Conservation (phyloP, 1,284 basidiomycete species). For the Cryptococcus jaspeensis region DNA sequence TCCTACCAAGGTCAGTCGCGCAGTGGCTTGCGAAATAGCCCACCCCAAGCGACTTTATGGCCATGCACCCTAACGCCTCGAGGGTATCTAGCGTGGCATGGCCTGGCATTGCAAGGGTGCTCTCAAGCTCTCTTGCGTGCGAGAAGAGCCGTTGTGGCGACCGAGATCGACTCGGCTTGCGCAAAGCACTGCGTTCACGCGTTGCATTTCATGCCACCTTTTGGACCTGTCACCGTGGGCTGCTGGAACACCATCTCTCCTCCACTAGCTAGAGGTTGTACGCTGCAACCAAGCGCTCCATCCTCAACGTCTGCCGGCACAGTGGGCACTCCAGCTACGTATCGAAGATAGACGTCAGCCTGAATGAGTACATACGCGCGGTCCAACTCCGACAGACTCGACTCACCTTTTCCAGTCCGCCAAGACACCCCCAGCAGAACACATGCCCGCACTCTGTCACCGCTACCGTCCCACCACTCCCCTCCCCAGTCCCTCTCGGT, state of each 20-base stretch:
- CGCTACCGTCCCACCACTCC: conserved; percentile 56
- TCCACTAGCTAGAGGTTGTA: conserved; percentile 74
- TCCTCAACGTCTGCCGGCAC: conserved; percentile 73
- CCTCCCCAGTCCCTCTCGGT: conserved; percentile 64
- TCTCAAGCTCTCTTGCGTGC: too few relatives aligned
- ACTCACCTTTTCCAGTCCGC: conserved; percentile 79
- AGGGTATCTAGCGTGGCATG: too few relatives aligned
- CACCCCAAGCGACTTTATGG: background rate
- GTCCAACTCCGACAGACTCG: background rate
- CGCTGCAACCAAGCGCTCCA: conserved; percentile 72
- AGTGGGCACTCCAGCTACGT: conserved; percentile 77
- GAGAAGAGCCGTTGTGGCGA: too few relatives aligned
- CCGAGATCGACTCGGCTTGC: too few relatives aligned
- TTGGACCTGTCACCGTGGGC: too few relatives aligned
- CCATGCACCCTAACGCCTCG: too few relatives aligned
- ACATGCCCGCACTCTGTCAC: conserved; percentile 92
- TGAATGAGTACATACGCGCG: too few relatives aligned
- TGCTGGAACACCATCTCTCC: too few relatives aligned
- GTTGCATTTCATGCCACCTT: too few relatives aligned
- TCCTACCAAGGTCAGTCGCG: conserved; percentile 4
- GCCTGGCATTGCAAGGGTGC: too few relatives aligned
- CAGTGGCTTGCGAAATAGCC: background rate
- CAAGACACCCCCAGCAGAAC: conserved; percentile 94
- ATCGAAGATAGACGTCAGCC: conserved; percentile 1
- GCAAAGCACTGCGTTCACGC: too few relatives aligned